These are phyloP conservation scores for Alliaria petiolata DNA, from an alignment of 345 rosid species.

Conservation along the genomic window DNA sequence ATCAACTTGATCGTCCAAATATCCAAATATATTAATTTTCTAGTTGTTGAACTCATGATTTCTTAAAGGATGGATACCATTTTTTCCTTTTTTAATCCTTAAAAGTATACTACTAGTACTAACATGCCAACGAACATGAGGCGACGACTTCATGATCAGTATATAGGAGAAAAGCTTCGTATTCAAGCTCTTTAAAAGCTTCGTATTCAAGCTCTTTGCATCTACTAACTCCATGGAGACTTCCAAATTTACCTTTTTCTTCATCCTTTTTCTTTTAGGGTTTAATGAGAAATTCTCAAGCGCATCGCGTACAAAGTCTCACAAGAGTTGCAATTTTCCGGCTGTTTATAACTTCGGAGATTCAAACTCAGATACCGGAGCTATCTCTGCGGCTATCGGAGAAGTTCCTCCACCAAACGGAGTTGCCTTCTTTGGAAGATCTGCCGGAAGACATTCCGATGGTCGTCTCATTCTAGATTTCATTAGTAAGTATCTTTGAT, in stretches of 20 bases:
- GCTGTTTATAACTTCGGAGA: constrained; percentile 73
- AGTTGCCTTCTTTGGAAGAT: constrained; percentile 67
- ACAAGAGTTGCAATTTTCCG: constrained; percentile 30
- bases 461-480: constrained; percentile 73
- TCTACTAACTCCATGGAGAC: constrained; percentile 23
- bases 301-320: not conserved
- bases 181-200: too few relatives aligned
- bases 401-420: constrained; percentile 60
- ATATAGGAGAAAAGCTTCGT: constrained; percentile 5
- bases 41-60: not conserved
- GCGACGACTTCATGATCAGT: constrained; percentile 21
- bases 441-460: constrained; percentile 61
- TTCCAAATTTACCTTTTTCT: not conserved
- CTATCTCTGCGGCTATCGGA: constrained; percentile 45
- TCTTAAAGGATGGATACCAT: not conserved
- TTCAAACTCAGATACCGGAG: constrained; percentile 80
- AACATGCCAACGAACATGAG: too few relatives aligned
- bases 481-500: constrained; percentile 33
- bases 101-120: not conserved
- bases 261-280: constrained; percentile 23
- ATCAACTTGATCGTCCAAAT: not conserved
- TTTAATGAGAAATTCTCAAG: not conserved
- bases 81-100: not conserved
- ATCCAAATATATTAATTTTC: not conserved
- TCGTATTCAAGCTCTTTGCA: constrained; percentile 14